Evolutionary conservation across 345 rosid species (phyloP), one percentile per base, ranked within the genome.

Genomic region (Hibiscus tridactylites): DNA sequence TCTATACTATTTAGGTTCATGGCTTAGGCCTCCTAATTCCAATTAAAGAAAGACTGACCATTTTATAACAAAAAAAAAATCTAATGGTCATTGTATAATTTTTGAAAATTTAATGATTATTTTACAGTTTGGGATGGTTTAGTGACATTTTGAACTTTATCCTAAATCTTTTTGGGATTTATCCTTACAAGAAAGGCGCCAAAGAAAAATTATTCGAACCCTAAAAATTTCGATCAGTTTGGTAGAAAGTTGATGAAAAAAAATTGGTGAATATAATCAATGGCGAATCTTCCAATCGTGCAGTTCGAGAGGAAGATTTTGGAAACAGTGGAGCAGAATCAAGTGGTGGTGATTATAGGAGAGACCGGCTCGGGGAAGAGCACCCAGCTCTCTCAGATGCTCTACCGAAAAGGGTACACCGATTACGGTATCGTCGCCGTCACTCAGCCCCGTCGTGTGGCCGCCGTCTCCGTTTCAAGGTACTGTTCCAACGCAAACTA

Each of bases 331-430:
- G 88, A 85, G 50, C 83, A 84, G 73, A 92, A 90, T 72, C 80
- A 90, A 5, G 98, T 88, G 19, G 96, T 86, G 3, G 98, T 92
- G 15, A 75, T 95, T 4, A 87, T 95, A 26, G 97, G 99, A 46
- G 94, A 90, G 84, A 88, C 97, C 7, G 99, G 99, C 26, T 92
- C 99, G 1, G 99, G 99, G 0, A 92, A 95, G 80, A 92, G 99
- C 81, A 92, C 99, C 21, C 98, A 90, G 85, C 99, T 95, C 75
- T 92, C 99, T 68, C 99, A 95, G 83, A 92, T 95, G 73, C 87
- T 95, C 16, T 87, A 83, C 83, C 88, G 97, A 21, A 78, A 80
- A 35, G 98, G 98, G 49, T 95, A 87, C 82, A 74, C 91, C 13
- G 86, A 90, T 58, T 83, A 89, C 66, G 96, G 97, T 50, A 75